These are phyloP conservation scores for Fomitopsis palustris DNA, from an alignment of 1,284 basidiomycete genomes.

Conservation along the genomic window DNA sequence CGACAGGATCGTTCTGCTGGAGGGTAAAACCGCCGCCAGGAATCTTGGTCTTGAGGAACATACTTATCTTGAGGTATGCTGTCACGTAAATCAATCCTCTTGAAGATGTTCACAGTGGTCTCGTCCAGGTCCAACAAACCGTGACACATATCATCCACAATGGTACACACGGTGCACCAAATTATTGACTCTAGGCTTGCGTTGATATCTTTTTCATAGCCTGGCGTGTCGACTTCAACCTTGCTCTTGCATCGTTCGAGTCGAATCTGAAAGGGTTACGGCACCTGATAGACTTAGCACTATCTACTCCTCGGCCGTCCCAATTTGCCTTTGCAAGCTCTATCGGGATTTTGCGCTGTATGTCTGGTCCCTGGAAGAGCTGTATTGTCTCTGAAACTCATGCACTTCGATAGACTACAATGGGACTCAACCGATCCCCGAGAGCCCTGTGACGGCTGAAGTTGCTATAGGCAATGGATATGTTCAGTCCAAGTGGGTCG, in stretches of 20 bases:
- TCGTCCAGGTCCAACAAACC: not conserved
- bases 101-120: not conserved
- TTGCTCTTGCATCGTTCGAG: slow-evolving; percentile 21
- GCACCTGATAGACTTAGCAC: slow-evolving; percentile 21
- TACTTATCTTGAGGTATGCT: not conserved
- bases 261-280: slow-evolving; percentile 16
- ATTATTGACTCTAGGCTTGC: not conserved
- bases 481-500: slow-evolving; percentile 38
- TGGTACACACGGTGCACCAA: not conserved
- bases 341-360: slow-evolving; percentile 24
- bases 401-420: slow-evolving; percentile 1
- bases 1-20: not conserved
- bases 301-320: slow-evolving; percentile 21
- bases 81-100: not conserved
- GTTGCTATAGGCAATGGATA: slow-evolving; percentile 34
- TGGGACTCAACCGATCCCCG: slow-evolving; percentile 2
- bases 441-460: slow-evolving; percentile 16
- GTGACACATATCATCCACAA: slow-evolving; percentile 1
- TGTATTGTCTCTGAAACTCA: not conserved
- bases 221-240: slow-evolving; percentile 35
- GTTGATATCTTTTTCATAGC: slow-evolving; percentile 15
- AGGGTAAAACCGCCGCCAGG: not conserved
- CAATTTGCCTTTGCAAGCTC: slow-evolving; percentile 30
- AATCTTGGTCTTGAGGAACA: not conserved
- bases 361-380: not conserved